Evolutionary conservation across 163 green algal genomes (phyloP).

Genomic region (Prototheca cutis): DNA sequence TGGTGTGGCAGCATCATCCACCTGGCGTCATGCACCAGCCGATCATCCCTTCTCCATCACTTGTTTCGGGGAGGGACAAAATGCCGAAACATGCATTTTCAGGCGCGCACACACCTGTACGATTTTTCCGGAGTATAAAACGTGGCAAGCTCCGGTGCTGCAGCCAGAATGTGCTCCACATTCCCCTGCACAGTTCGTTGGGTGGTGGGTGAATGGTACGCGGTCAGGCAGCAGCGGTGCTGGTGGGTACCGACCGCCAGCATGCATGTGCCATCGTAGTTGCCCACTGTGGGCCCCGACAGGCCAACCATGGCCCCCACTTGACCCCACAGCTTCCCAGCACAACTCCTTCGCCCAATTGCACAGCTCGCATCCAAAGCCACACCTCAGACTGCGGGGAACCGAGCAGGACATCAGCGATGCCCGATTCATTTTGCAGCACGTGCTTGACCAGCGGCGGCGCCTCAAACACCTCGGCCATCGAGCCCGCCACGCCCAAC

Average conservation of each 20-base stretch:
- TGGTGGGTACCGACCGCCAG: too few relatives aligned
- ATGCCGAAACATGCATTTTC: too few relatives aligned
- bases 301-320: background rate
- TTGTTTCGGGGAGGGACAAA: too few relatives aligned
- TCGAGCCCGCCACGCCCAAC: conserved; percentile 43
- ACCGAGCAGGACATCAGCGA: conserved; percentile 7
- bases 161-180: background rate
- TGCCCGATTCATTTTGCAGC: conserved; percentile 32
- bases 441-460: conserved; percentile 51
- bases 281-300: too few relatives aligned
- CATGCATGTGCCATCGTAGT: too few relatives aligned
- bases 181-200: background rate
- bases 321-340: too few relatives aligned
- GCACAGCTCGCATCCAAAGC: background rate
- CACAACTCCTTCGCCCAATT: too few relatives aligned
- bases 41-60: too few relatives aligned
- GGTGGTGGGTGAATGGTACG: background rate
- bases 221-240: too few relatives aligned
- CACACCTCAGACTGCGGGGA: background rate
- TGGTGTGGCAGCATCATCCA: background rate
- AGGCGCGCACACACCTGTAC: background rate
- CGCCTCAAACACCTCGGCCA: conserved; percentile 60
- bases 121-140: background rate
- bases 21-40: too few relatives aligned
- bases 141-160: background rate